Percentiles rank a stretch among this genome's conserved stretches.
Evolutionary conservation across 768 basidiomycete species (phyloP).

Genomic region (Phlebiopsis flavidoalba): DNA sequence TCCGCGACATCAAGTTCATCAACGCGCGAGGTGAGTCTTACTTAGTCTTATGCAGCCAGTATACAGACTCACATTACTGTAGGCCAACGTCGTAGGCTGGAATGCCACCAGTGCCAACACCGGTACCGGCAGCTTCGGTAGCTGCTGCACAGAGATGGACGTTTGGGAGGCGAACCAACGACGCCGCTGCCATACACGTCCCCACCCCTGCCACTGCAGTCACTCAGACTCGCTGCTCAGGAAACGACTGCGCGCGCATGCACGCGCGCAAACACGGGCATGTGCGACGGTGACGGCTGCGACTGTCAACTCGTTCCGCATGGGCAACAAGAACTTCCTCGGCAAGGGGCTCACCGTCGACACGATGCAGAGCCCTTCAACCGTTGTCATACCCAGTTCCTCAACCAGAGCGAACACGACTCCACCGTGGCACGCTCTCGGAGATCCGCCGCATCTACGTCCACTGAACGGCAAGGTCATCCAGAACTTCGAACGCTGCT

Average conservation of each 20-base stretch:
- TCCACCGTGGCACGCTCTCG: slow-evolving; percentile 37
- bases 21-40: slow-evolving; percentile 40
- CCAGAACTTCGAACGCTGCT: slow-evolving; percentile 41
- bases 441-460: slow-evolving; percentile 15
- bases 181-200: slow-evolving; percentile 47
- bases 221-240: slow-evolving; percentile 39
- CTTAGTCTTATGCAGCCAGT: not conserved
- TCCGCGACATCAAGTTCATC: slow-evolving; percentile 55
- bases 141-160: slow-evolving; percentile 60
- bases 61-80: not conserved
- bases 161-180: slow-evolving; percentile 55
- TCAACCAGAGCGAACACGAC: slow-evolving; percentile 26
- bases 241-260: slow-evolving; percentile 35
- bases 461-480: slow-evolving; percentile 28
- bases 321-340: slow-evolving; percentile 37
- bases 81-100: slow-evolving; percentile 49
- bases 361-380: slow-evolving; percentile 40
- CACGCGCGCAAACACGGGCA: slow-evolving; percentile 35
- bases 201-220: slow-evolving; percentile 42
- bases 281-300: slow-evolving; percentile 53
- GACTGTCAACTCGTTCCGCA: slow-evolving; percentile 61
- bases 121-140: slow-evolving; percentile 39
- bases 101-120: slow-evolving; percentile 37
- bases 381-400: slow-evolving; percentile 35
- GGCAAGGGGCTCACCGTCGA: slow-evolving; percentile 45